Evolutionary conservation across 768 basidiomycete genomes (phyloP), one percentile per base, ranked within the genome.

Genomic region (Naematelia encephala): DNA sequence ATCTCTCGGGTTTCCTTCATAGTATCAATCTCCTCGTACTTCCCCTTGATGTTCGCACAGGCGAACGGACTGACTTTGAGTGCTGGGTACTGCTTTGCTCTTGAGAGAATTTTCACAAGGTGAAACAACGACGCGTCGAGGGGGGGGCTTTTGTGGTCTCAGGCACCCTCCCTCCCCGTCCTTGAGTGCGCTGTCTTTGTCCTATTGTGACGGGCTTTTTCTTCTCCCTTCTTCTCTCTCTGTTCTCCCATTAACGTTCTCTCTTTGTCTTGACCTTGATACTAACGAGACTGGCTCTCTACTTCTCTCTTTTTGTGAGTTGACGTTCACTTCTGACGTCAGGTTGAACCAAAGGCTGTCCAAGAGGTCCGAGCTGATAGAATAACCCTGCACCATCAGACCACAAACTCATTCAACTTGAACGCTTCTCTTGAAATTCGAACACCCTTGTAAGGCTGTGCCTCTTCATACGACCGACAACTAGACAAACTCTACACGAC

Each of bases 401-500:
- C 34, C 34, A 8, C 34, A 39, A 8, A 39, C 34, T 39, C 34
- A 16, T 39, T 39, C 34, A 16, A 39, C 34, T 8, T 16, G 34
- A 39, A 8, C 16, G 34, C 16, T 39, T 39, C 34, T n/a, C n/a
- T n/a, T n/a, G n/a, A n/a, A n/a, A n/a, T n/a, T n/a, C n/a, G n/a
- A n/a, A n/a, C n/a, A n/a, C n/a, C n/a, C n/a, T n/a, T 51, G 28
- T 27, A 51, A 27, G 48, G 16, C 22, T 27, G 16, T 27, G 26
- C 48, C 48, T 14, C 22, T 53, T 29, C 16, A 5, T 8, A 30
- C 51, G 46, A 47, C 46, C 11, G 46, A 19, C 46, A 19, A 47
- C 46, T 47, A 8, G 46, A 47, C 46, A n/a, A 47, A 47, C 46
- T 47, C 46, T 10, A 47, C 46, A 28, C 54, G 16, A 23, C n/a